phyloP scores from a whole-genome alignment of 139 green algal genomes.

The Limnomonas spitsbergensis region DNA sequence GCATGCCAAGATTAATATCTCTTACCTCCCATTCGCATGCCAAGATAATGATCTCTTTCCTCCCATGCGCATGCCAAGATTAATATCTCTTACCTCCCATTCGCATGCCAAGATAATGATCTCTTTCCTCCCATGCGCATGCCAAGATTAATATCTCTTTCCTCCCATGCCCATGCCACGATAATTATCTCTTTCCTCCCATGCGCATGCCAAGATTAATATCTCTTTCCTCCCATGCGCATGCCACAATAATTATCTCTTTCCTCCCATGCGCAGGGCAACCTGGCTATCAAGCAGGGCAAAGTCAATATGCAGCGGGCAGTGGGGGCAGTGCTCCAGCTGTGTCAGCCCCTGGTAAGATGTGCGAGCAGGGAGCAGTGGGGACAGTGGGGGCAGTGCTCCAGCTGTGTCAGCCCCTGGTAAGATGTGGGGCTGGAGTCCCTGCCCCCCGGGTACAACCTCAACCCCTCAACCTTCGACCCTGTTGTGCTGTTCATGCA shows the following conservation, averaged over 20 bases:
- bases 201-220: constrained; percentile 34
- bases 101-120: neutral
- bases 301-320: constrained; percentile 51
- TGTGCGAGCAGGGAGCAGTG: neutral
- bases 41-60: too few relatives aligned
- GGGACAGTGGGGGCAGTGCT: constrained; percentile 19
- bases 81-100: neutral
- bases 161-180: neutral
- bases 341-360: constrained; percentile 10
- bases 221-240: too few relatives aligned
- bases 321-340: constrained; percentile 14
- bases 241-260: neutral
- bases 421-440: neutral
- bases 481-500: neutral
- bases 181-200: neutral
- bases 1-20: neutral
- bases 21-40: neutral
- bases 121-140: neutral
- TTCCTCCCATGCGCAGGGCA: constrained; percentile 22
- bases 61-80: too few relatives aligned
- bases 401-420: constrained; percentile 14
- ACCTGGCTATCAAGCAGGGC: constrained; percentile 48
- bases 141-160: neutral
- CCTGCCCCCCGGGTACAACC: neutral
- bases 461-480: constrained; percentile 13